These are phyloP conservation scores for Galerina marginata DNA, from an alignment of 768 basidiomycete species.

Conservation along the genomic window DNA sequence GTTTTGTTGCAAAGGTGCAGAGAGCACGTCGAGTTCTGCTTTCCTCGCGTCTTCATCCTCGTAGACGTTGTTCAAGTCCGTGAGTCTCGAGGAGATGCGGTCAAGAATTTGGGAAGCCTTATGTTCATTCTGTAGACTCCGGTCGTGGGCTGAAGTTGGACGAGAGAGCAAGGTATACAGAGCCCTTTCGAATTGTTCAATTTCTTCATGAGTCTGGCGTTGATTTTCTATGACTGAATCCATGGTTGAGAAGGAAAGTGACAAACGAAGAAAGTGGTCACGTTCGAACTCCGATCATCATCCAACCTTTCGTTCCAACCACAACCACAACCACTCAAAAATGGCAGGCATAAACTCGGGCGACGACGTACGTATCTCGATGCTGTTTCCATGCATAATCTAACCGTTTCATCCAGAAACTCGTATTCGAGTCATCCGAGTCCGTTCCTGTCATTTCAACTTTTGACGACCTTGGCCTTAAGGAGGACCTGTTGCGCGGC, in stretches of 20 bases:
- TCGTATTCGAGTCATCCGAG: slow-evolving; percentile 95
- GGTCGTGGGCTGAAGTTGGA: slow-evolving; percentile 64
- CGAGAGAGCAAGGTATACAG: slow-evolving; percentile 84
- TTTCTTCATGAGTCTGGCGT: slow-evolving; percentile 93
- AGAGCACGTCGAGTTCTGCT: slow-evolving; percentile 67
- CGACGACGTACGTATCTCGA: slow-evolving; percentile 69
- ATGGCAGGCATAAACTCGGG: slow-evolving; percentile 86
- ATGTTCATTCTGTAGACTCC: slow-evolving; percentile 78
- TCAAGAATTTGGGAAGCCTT: slow-evolving; percentile 89
- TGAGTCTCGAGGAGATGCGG: slow-evolving; percentile 74
- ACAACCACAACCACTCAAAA: slow-evolving; percentile 38
- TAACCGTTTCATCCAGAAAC: slow-evolving; percentile 59
- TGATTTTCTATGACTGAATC: slow-evolving; percentile 95
- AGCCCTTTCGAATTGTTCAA: slow-evolving; percentile 89
- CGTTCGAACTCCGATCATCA: slow-evolving; percentile 65
- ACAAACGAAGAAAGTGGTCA: slow-evolving; percentile 15
- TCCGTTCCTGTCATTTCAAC: slow-evolving; percentile 88
- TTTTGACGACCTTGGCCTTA: slow-evolving; percentile 89
- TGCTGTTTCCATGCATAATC: slow-evolving; percentile 8
- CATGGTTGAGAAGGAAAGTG: slow-evolving; percentile 52
- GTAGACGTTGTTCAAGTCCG: slow-evolving; percentile 73
- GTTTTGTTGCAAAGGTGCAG: slow-evolving; percentile 61
- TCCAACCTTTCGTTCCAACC: slow-evolving; percentile 33
- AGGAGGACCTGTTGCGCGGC: slow-evolving; percentile 94
- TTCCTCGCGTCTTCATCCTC: slow-evolving; percentile 76